A percentile compares a stretch with the other conserved stretches of the same genome.
phyloP scores from a whole-genome alignment of 345 rosid genomes.

The Gossypioides kirkii region DNA sequence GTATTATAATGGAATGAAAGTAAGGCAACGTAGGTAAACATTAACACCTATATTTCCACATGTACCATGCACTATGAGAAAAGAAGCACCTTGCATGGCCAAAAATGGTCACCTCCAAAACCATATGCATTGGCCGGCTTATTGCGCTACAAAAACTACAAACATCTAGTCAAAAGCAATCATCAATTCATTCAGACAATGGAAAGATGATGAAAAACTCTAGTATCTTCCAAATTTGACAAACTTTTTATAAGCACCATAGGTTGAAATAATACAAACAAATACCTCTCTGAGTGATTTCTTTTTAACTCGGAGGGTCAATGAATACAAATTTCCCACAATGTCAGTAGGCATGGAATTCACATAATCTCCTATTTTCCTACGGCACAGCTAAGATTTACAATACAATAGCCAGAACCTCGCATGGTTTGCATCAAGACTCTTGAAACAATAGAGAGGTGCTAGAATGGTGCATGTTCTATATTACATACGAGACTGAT shows the following conservation, averaged over 20 bases:
- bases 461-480: conserved; percentile 20
- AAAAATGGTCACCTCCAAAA: not conserved
- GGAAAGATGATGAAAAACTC: not conserved
- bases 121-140: not conserved
- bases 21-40: not conserved
- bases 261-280: conserved; percentile 20
- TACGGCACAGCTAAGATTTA: conserved; percentile 28
- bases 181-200: not conserved
- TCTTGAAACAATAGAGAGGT: conserved; percentile 12
- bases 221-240: not conserved
- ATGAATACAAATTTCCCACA: conserved; percentile 26
- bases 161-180: not conserved
- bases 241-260: conserved; percentile 10
- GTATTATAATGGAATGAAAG: not conserved
- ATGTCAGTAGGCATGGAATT: conserved; percentile 17
- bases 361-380: conserved; percentile 24
- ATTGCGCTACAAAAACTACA: not conserved
- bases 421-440: conserved; percentile 5
- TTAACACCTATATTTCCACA: not conserved
- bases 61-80: not conserved
- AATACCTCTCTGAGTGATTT: conserved; percentile 35
- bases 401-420: conserved; percentile 31
- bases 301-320: conserved; percentile 37
- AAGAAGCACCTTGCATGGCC: conserved; percentile 1
- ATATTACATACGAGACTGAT: conserved; percentile 15